Evolutionary conservation across 2,329 filamentous ascomycete species (phyloP).

Genomic region (Colletotrichum sp.): DNA sequence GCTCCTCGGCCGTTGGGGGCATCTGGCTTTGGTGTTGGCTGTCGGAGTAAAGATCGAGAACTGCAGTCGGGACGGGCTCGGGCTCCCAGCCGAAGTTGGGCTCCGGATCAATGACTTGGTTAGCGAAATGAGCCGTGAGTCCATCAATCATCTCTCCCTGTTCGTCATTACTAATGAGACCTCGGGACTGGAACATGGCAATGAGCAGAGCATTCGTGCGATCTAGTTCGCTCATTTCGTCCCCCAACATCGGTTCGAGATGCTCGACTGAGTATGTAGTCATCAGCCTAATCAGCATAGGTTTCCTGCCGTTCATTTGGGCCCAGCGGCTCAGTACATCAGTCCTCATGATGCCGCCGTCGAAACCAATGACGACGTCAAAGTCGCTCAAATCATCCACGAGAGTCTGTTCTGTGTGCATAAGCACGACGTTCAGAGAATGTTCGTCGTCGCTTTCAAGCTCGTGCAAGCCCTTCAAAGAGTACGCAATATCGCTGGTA

Average conservation of each 20-base stretch:
- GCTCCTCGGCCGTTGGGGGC: constrained; percentile 5
- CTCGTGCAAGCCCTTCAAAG: constrained; percentile 35
- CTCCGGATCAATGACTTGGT: constrained; percentile 46
- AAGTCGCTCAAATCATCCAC: constrained; percentile 42
- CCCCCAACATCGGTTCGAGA: constrained; percentile 51
- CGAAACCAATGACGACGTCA: constrained; percentile 60
- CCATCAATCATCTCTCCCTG: constrained; percentile 38
- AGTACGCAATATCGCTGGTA: constrained; percentile 40
- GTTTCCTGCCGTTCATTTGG: constrained; percentile 31
- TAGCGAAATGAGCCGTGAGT: constrained; percentile 51
- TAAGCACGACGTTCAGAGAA: constrained; percentile 46
- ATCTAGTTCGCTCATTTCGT: constrained; percentile 45
- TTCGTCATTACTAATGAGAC: constrained; percentile 22
- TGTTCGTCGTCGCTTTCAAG: constrained; percentile 34
- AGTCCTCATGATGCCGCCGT: constrained; percentile 52
- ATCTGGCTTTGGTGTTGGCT: constrained; percentile 34
- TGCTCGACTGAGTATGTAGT: constrained; percentile 62
- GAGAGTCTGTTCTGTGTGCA: constrained; percentile 42
- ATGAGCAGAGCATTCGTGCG: constrained; percentile 50
- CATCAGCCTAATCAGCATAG: constrained; percentile 54
- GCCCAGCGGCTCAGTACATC: constrained; percentile 18
- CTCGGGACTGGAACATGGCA: constrained; percentile 33
- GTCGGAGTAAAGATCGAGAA: constrained; percentile 52
- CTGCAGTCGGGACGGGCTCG: constrained; percentile 49
- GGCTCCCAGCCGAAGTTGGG: constrained; percentile 51